Percentiles rank a stretch among this genome's conserved stretches.
These are phyloP conservation scores for Chaetoscypha palmicola DNA, from an alignment of 2,329 filamentous ascomycete genomes.

Conservation along the genomic window DNA sequence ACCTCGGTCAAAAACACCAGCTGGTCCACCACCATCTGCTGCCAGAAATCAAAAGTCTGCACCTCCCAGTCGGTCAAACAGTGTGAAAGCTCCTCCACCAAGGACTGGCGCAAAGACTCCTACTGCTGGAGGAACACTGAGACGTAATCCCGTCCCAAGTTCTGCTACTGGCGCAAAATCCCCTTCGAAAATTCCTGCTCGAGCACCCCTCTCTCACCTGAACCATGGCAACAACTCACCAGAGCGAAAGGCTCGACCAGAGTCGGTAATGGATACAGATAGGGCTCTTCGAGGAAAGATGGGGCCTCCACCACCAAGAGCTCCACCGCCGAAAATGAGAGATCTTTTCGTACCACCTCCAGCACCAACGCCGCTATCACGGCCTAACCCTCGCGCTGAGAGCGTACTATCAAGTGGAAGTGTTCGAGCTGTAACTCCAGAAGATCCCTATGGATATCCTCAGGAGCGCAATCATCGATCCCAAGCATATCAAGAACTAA, in stretches of 20 bases:
- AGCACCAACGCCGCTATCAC: conserved; percentile 45
- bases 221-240: conserved; percentile 73
- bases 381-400: conserved; percentile 37
- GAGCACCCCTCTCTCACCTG: conserved; percentile 62
- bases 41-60: conserved; percentile 23
- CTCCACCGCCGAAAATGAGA: conserved; percentile 87
- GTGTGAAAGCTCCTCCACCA: conserved; percentile 24
- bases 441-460: conserved; percentile 63
- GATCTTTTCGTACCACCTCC: conserved; percentile 58
- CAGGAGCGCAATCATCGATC: background rate
- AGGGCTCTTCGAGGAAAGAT: conserved; percentile 35
- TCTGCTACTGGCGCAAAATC: conserved; percentile 37
- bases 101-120: conserved; percentile 45
- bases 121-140: conserved; percentile 34
- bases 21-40: conserved; percentile 47
- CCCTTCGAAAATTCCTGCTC: conserved; percentile 62
- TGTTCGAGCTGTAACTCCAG: conserved; percentile 58
- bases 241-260: conserved; percentile 48
- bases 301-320: conserved; percentile 51
- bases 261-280: conserved; percentile 27
- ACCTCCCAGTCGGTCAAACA: conserved; percentile 26
- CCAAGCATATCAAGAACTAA: conserved; percentile 34
- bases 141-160: conserved; percentile 24
- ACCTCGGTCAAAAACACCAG: conserved; percentile 69
- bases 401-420: conserved; percentile 46